Base-by-base conservation (phyloP, 208 protist species). In the Herpetomonas samuelpessoai region DNA sequence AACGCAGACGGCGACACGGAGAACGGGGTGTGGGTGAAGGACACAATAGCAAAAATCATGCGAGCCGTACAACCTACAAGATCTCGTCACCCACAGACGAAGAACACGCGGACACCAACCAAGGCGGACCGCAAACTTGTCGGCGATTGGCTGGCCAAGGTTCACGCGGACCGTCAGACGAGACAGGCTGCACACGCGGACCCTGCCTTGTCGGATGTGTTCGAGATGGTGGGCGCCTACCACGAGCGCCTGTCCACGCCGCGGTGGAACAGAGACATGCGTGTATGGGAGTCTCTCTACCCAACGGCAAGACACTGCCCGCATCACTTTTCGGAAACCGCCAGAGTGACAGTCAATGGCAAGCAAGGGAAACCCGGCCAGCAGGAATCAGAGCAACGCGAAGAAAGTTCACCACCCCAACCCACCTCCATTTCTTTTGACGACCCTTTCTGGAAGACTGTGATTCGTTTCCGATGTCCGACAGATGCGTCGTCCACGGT, bases 201-300 rank as follows among this genome's bases (percentile, higher is more conserved):
- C 50, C 45, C 70, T 7, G 51, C 30, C 38, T 71, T 75, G 46
- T 24, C 9, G 28, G 55, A 58, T 6, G 59, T 71, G 3, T 85
- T 85, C 45, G 62, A 81, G 44, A 22, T 67, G 31, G 81, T 95
- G 60, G 88, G 88, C 4, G 54, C 56, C 30, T 91, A 81, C 60
- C 62, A 81, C 48, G 25, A 62, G 4, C 39, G 44, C 16, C 41
- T 83, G 19, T 84, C 81, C 21, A 54, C 41, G 30, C 84, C 85
- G 21, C 65, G 52, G 24, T 95, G 83, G 84, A 88, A 88, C 52
- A 3, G 4, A 10, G 64, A 72, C 18, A 62, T 74, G n/a, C 60
- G 65, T 16, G 71, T 62, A 50, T 95, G 88, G 85, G 85, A 92
- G 39, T 65, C 89, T 41, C 30, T 66, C 49, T 91, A 88, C 56